A percentile compares a stretch with the other conserved stretches of the same genome.
Conservation (phyloP, 2,329 filamentous ascomycete species). For the Aspergillus sp. region DNA sequence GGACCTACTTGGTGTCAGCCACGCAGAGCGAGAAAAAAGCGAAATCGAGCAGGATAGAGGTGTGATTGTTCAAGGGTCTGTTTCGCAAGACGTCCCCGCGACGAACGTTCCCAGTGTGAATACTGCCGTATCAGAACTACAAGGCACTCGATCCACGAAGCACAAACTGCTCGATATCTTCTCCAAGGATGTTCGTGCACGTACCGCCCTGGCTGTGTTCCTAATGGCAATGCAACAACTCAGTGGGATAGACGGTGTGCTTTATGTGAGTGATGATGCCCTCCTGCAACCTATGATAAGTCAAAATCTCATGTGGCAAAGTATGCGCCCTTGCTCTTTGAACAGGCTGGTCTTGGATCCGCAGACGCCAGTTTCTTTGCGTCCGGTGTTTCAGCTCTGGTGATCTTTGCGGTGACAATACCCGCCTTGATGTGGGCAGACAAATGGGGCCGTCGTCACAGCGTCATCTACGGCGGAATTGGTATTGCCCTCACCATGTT, state of each 20-base stretch:
- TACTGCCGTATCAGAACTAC: not conserved
- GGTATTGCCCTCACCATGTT: slow-evolving; percentile 49
- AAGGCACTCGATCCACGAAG: slow-evolving; percentile 12
- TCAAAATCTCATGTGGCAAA: slow-evolving; percentile 28
- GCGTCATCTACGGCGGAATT: slow-evolving; percentile 59
- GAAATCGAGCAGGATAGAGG: slow-evolving; percentile 41
- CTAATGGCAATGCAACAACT: slow-evolving; percentile 65
- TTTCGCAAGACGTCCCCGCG: slow-evolving; percentile 9
- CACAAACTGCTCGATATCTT: slow-evolving; percentile 39
- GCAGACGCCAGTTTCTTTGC: slow-evolving; percentile 62
- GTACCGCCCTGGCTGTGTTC: slow-evolving; percentile 60
- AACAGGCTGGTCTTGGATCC: slow-evolving; percentile 61
- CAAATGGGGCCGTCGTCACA: slow-evolving; percentile 60
- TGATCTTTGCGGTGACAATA: slow-evolving; percentile 63
- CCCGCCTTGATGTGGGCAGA: slow-evolving; percentile 62
- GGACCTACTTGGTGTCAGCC: slow-evolving; percentile 49
- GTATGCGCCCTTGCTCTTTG: slow-evolving; percentile 66
- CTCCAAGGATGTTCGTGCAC: slow-evolving; percentile 49
- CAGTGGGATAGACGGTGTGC: slow-evolving; percentile 65
- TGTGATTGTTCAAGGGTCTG: slow-evolving; percentile 5
- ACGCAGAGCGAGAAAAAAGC: slow-evolving; percentile 54
- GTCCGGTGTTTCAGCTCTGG: slow-evolving; percentile 63
- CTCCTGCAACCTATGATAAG: not conserved
- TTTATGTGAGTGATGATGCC: slow-evolving; percentile 54
- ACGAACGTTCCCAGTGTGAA: slow-evolving; percentile 10